Evolutionary conservation across 2,329 filamentous ascomycete species (phyloP).

Genomic region (Pseudogymnoascus sp.): DNA sequence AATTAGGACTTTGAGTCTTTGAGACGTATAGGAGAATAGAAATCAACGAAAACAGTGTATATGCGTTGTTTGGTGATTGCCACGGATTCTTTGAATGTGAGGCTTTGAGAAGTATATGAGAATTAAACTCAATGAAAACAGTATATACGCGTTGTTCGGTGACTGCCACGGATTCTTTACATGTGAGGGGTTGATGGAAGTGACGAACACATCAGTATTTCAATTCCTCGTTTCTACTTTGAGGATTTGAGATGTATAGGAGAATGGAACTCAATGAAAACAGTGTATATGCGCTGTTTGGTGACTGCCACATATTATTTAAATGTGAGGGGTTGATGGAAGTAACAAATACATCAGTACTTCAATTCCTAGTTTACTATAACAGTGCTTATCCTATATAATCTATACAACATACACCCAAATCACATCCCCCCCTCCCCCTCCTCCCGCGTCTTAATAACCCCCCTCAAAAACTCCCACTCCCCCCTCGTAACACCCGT

Average conservation of each 20-base stretch:
- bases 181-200: neutral
- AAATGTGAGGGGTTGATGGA: too few relatives aligned
- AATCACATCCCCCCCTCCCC: slow-evolving; percentile 12
- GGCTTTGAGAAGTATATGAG: too few relatives aligned
- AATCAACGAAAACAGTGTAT: neutral
- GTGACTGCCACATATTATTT: too few relatives aligned
- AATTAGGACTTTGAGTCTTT: neutral
- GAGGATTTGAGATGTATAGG: neutral
- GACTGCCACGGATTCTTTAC: neutral
- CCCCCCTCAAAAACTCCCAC: slow-evolving; percentile 52
- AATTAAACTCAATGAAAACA: too few relatives aligned
- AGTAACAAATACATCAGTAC: too few relatives aligned
- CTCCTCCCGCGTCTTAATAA: slow-evolving; percentile 38
- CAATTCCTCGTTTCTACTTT: neutral
- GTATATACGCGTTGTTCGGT: too few relatives aligned
- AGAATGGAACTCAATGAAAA: neutral
- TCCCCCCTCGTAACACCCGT: slow-evolving; percentile 55
- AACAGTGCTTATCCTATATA: neutral
- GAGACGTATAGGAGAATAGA: neutral
- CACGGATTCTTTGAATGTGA: too few relatives aligned
- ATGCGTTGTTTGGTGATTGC: too few relatives aligned
- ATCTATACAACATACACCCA: neutral
- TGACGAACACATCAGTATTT: neutral
- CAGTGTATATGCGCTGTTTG: too few relatives aligned
- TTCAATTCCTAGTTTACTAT: neutral